Evolutionary conservation across 148 eudicot species (phyloP).

Genomic region (Vaccinium darrowii): DNA sequence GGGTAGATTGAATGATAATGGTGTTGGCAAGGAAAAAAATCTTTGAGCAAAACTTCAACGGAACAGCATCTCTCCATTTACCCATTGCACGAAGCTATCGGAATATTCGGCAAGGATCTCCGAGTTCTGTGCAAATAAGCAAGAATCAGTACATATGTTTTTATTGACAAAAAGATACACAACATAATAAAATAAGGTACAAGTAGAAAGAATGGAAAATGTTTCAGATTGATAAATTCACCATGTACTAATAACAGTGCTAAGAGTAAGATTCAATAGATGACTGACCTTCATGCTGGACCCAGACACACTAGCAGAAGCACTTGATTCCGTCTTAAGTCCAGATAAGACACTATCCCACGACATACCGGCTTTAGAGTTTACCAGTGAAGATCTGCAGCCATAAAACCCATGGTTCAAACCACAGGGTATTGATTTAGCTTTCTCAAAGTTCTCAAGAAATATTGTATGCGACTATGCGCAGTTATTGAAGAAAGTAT

Average conservation of each 20-base stretch:
- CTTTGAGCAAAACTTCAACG: slow-evolving; percentile 20
- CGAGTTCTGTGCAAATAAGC: neutral
- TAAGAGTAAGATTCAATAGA: neutral
- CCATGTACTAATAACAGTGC: neutral
- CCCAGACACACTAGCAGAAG: slow-evolving; percentile 33
- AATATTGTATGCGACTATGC: neutral
- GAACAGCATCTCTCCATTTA: slow-evolving; percentile 7
- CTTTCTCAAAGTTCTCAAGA: neutral
- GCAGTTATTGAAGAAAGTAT: neutral
- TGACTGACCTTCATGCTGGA: slow-evolving; percentile 52
- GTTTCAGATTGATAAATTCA: neutral
- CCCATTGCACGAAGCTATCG: slow-evolving; percentile 9
- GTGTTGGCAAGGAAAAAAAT: slow-evolving; percentile 13
- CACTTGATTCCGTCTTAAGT: slow-evolving; percentile 22
- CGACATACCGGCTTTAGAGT: slow-evolving; percentile 47
- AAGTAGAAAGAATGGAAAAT: neutral
- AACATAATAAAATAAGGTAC: neutral
- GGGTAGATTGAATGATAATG: slow-evolving; percentile 36
- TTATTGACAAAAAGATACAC: neutral
- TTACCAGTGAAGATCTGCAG: slow-evolving; percentile 76
- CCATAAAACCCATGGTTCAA: neutral
- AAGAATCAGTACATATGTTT: neutral
- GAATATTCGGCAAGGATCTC: neutral
- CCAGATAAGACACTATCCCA: slow-evolving; percentile 38
- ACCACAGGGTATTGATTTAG: neutral